Conservation (phyloP, 257 asterid species). For the Nicotiana tabacum region DNA sequence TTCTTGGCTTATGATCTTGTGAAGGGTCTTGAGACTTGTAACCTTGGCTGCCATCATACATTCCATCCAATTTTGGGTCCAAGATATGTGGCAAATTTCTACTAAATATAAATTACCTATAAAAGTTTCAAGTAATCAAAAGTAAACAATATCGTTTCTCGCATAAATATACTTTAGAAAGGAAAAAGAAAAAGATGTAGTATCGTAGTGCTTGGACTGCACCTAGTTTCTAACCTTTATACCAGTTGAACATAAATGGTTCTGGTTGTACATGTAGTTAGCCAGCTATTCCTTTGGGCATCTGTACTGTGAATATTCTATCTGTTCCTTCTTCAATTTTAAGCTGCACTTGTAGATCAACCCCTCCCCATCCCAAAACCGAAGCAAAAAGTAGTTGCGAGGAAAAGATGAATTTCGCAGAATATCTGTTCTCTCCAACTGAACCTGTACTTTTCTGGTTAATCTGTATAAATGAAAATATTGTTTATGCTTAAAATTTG, state of each 20-base stretch:
- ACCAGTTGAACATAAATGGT: neutral
- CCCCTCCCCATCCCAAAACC: neutral
- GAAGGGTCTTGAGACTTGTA: neutral
- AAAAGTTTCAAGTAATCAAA: neutral
- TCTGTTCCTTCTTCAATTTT: neutral
- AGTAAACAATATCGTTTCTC: neutral
- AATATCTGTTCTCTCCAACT: neutral
- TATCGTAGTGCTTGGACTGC: neutral
- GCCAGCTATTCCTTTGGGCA: neutral
- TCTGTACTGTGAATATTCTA: neutral
- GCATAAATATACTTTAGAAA: neutral
- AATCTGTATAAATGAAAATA: neutral
- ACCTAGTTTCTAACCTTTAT: neutral
- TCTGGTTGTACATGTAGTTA: neutral
- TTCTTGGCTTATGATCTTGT: neutral
- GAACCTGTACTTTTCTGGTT: neutral
- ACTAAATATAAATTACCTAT: neutral
- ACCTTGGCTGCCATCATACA: neutral
- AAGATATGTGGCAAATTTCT: neutral
- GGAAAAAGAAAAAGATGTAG: neutral
- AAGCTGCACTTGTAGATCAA: neutral
- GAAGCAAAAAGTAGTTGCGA: neutral
- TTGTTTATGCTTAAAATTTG: neutral
- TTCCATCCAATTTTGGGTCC: neutral
- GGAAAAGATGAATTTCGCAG: neutral